Evolutionary conservation across 2,329 filamentous ascomycete genomes (phyloP), one percentile per base, ranked within the genome.

Genomic region (Peltaster fructicola): DNA sequence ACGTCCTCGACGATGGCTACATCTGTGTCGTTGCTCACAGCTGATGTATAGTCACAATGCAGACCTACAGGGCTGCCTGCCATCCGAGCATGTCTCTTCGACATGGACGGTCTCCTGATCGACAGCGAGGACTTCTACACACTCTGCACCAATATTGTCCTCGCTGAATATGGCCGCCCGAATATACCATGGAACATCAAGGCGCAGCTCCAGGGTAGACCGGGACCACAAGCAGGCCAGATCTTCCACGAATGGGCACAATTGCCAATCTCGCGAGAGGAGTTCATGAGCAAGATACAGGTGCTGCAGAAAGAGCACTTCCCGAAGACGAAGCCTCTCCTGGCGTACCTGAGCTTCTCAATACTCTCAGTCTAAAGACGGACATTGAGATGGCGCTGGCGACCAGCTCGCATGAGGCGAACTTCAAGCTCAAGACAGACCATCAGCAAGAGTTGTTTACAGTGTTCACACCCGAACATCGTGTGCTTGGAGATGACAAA

Each of bases 101-200:
- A 98, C 60, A 93, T 95, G 84, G 88, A 98, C 53, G 88, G 88
- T 32, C 73, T 98, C 17, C 68, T 98, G 11, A 77, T 98, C 47
- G 73, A 95, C 53, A 82, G 79, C 16, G 88, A 95, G 59, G 88
- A 95, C 45, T 59, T 70, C 30, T 95, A 95, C 60, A 88, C 81
- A 0, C 48, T 67, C 14, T 76, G 78, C 52, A 76, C 82, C 32
- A 93, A 98, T 54, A 60, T 69, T 13, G 66, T 95, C 17, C 72
- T 98, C 18, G 60, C 63, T 29, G 71, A 76, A 45, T 80, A 88
- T 51, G 66, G 63, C 41, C 70, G 69, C 24, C 75, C 79, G 1
- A 49, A 57, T 8, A 60, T 95, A n/a, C 85, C 88, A 1, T 95
- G 88, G 88, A 71, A 68, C 32, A 71, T 98, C 56, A 95, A 95